Percentiles rank a stretch among this genome's conserved stretches.
These are phyloP conservation scores for Panicum miliaceum DNA, from an alignment of 176 grass and related monocot species.

Conservation along the genomic window DNA sequence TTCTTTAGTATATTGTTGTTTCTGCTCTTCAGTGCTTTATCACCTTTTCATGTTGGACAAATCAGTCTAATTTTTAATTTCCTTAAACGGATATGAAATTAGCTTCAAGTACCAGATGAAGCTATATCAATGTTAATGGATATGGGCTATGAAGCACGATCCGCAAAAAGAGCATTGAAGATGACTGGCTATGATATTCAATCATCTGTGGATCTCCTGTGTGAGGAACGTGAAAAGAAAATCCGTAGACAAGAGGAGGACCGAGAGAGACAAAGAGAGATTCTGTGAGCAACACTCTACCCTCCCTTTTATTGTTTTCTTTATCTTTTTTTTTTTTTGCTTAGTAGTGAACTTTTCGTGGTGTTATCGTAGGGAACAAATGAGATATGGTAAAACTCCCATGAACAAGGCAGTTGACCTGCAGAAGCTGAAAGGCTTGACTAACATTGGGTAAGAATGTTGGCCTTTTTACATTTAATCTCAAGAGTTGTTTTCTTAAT, in stretches of 20 bases:
- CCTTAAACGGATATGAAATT: slow-evolving; percentile 29
- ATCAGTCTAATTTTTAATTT: slow-evolving; percentile 14
- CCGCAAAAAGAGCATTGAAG: slow-evolving; percentile 87
- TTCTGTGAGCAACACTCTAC: slow-evolving; percentile 54
- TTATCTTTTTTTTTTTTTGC: slow-evolving; percentile 4
- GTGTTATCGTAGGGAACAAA: slow-evolving; percentile 70
- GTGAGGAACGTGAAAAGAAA: slow-evolving; percentile 82
- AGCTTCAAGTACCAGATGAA: slow-evolving; percentile 99
- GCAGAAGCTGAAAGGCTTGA: slow-evolving; percentile 71
- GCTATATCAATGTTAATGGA: slow-evolving; percentile 79
- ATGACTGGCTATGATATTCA: slow-evolving; percentile 90
- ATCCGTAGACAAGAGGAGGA: slow-evolving; percentile 63
- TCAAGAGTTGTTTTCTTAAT: background rate
- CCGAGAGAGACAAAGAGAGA: slow-evolving; percentile 56
- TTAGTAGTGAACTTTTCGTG: slow-evolving; percentile 20
- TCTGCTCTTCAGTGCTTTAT: background rate
- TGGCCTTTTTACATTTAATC: background rate
- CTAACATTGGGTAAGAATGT: slow-evolving; percentile 73
- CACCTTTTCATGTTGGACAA: background rate
- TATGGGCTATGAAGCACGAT: slow-evolving; percentile 77
- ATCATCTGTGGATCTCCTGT: slow-evolving; percentile 79
- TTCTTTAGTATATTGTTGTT: background rate
- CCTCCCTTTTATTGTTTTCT: background rate
- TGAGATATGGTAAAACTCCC: slow-evolving; percentile 72
- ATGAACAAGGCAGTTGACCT: slow-evolving; percentile 86